These are phyloP conservation scores for Gloeophyllum trabeum DNA, from an alignment of 768 basidiomycete genomes.

Conservation along the genomic window DNA sequence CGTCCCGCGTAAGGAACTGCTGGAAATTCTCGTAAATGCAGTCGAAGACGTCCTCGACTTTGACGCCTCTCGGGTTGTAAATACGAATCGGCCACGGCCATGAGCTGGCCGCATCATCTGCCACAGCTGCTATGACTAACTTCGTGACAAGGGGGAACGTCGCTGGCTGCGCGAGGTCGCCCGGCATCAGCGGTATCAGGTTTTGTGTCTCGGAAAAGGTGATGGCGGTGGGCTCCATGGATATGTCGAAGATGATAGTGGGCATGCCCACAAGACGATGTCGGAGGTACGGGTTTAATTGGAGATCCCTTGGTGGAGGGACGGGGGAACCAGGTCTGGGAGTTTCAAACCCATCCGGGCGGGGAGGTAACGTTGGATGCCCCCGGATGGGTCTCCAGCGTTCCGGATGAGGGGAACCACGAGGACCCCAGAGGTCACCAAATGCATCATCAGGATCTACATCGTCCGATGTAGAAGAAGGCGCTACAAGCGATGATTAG, in stretches of 20 bases:
- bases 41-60: slow-evolving; percentile 36
- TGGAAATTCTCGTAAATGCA: slow-evolving; percentile 34
- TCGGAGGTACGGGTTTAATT: slow-evolving; percentile 46
- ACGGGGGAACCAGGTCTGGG: slow-evolving; percentile 19
- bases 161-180: slow-evolving; percentile 46
- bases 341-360: slow-evolving; percentile 36
- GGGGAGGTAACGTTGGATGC: slow-evolving; percentile 39
- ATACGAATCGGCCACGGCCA: slow-evolving; percentile 51
- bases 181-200: slow-evolving; percentile 19
- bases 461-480: too few species aligned
- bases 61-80: slow-evolving; percentile 32
- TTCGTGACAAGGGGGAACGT: slow-evolving; percentile 48
- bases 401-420: slow-evolving; percentile 24
- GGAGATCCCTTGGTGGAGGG: slow-evolving; percentile 35
- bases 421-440: slow-evolving; percentile 15
- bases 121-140: slow-evolving; percentile 42
- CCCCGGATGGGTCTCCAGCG: slow-evolving; percentile 35
- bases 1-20: slow-evolving; percentile 14
- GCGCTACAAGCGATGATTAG: too few species aligned
- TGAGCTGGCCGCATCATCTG: slow-evolving; percentile 33
- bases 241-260: slow-evolving; percentile 39
- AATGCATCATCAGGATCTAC: slow-evolving; percentile 21
- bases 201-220: slow-evolving; percentile 11
- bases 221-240: slow-evolving; percentile 9
- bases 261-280: slow-evolving; percentile 30